Base-by-base conservation (phyloP, 2,329 filamentous ascomycete species). In the Neonectria sp. region DNA sequence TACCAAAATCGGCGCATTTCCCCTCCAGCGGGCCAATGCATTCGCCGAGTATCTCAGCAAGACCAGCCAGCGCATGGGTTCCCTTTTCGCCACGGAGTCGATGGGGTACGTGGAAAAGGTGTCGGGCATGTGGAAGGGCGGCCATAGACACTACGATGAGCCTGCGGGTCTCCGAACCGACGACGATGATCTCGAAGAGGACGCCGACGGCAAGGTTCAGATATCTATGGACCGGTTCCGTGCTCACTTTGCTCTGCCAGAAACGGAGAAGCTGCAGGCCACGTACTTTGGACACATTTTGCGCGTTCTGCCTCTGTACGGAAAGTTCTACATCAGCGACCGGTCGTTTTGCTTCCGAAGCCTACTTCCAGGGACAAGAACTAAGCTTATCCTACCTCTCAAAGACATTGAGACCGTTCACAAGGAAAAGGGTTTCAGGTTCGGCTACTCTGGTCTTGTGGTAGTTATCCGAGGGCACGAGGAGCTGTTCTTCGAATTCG, bases 21-120 rank as follows among this genome's bases (percentile, higher is more conserved):
- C 95, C 1, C 82, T 97, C 4, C 94, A 97, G 79, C 90, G 93
- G 67, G 95, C 95, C 1, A 93, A 93, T 11, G 91, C 92, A 2
- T 88, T 97, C 77, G 94, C 95, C 9, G 93, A 91, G 53, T 97
- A 95, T 77, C 84, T 98, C 58, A 93, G 93, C 76, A 92, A 88
- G 63, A 90, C 93, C 25, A 92, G 94, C 25, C 93, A 93, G 72
- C 90, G 90, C 37, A 93, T 98, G 90, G 94, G 93, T 67, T 93
- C 86, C 31, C 83, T 97, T 9, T 83, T 98, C 52, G 93, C 95
- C 7, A 94, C 92, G 0, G 95, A 98, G 79, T 97, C 95, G 0
- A 97, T 97, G 91, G 95, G 94, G 2, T 98, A 98, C 77, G 92
- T 97, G 35, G 95, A 97, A 77, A 98, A 98, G 80, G 95, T 98